Evolutionary conservation across 805 yeast species (phyloP).

Genomic region (Pichia exigua): DNA sequence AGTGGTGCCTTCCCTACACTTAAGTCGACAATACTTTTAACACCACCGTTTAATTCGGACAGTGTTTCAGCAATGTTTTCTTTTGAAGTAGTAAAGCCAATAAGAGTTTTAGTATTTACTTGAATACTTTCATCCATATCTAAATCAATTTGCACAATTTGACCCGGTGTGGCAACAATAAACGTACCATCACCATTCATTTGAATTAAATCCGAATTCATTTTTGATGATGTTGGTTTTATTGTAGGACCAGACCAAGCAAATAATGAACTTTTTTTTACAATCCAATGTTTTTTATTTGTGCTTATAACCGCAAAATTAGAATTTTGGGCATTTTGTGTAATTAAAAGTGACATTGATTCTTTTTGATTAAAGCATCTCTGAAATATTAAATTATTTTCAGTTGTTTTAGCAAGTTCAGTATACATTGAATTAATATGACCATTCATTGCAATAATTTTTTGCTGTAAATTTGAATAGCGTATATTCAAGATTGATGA

Average conservation of each 20-base stretch:
- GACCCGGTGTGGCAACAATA: constrained; percentile 34
- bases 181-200: constrained; percentile 33
- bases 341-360: constrained; percentile 28
- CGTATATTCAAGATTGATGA: constrained; percentile 31
- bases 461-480: constrained; percentile 31
- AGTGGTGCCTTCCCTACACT: constrained; percentile 19
- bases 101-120: constrained; percentile 32
- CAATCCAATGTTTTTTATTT: constrained; percentile 27
- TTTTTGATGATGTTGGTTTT: not conserved
- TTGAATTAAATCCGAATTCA: constrained; percentile 9
- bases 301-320: constrained; percentile 29
- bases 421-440: constrained; percentile 25
- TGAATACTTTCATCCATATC: constrained; percentile 31
- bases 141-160: constrained; percentile 31
- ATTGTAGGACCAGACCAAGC: constrained; percentile 38
- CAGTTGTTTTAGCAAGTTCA: constrained; percentile 19
- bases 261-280: constrained; percentile 31
- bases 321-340: constrained; percentile 29
- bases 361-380: constrained; percentile 25
- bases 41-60: constrained; percentile 8
- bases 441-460: constrained; percentile 39
- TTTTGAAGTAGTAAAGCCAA: constrained; percentile 27
- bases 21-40: constrained; percentile 19
- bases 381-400: constrained; percentile 24
- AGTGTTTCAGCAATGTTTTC: not conserved